phyloP scores from a whole-genome alignment of 768 basidiomycete species.

The Tylopilus plumbeoviolaceoides region DNA sequence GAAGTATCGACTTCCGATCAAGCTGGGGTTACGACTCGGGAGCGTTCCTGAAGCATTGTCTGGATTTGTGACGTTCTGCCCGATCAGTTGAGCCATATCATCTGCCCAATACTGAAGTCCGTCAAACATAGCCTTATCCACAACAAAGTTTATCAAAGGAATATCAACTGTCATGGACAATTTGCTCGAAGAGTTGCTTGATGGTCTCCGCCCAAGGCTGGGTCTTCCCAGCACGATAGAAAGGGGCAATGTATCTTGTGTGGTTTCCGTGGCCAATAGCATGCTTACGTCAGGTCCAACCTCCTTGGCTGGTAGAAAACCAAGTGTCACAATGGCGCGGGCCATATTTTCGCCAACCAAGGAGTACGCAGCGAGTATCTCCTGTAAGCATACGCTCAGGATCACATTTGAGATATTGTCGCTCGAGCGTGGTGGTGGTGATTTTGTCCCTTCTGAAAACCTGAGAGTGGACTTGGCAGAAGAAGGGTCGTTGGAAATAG shows the following conservation, averaged over 20 bases:
- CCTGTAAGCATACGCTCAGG: slow-evolving; percentile 39
- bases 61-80: slow-evolving; percentile 32
- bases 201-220: not conserved
- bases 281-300: slow-evolving; percentile 13
- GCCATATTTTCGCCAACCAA: slow-evolving; percentile 37
- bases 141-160: slow-evolving; percentile 57
- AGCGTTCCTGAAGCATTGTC: slow-evolving; percentile 27
- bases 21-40: slow-evolving; percentile 52
- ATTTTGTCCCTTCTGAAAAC: slow-evolving; percentile 24
- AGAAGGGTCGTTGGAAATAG: slow-evolving; percentile 31
- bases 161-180: slow-evolving; percentile 35
- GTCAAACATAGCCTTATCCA: slow-evolving; percentile 68
- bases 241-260: slow-evolving; percentile 15
- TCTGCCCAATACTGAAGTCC: slow-evolving; percentile 86
- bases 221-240: slow-evolving; percentile 20
- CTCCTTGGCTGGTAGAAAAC: slow-evolving; percentile 33
- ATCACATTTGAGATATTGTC: slow-evolving; percentile 19
- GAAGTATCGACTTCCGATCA: slow-evolving; percentile 82
- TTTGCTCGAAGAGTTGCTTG: slow-evolving; percentile 3
- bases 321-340: slow-evolving; percentile 47
- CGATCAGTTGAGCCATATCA: slow-evolving; percentile 72
- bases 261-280: slow-evolving; percentile 25
- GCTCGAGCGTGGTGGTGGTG: not conserved
- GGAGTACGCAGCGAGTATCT: slow-evolving; percentile 50
- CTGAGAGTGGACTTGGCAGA: slow-evolving; percentile 23